phyloP scores from a whole-genome alignment of 352 stramenopile genomes.

The Phytophthora ohioensis region DNA sequence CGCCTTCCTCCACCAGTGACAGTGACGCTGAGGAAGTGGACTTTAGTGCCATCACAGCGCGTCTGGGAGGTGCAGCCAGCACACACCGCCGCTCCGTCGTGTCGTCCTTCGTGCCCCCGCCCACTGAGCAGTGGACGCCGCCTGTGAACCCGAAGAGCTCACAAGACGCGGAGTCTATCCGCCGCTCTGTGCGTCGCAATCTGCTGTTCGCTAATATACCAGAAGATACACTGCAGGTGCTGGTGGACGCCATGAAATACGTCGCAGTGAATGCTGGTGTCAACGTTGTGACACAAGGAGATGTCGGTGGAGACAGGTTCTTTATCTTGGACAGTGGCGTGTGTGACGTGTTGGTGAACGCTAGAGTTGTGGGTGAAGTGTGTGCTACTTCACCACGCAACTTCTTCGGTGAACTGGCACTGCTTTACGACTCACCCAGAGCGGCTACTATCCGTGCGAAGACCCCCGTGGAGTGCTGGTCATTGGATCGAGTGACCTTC shows the following conservation, averaged over 20 bases:
- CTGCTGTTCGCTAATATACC: conserved; percentile 75
- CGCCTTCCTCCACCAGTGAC: conserved; percentile 32
- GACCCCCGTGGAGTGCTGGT: conserved; percentile 87
- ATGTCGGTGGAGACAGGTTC: conserved; percentile 86
- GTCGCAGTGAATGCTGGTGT: conserved; percentile 47
- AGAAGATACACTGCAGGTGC: conserved; percentile 69
- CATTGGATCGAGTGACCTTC: conserved; percentile 82
- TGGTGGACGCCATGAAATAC: conserved; percentile 82
- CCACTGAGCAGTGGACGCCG: conserved; percentile 59
- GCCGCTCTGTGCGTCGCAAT: conserved; percentile 65
- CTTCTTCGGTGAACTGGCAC: conserved; percentile 94
- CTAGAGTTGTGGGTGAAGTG: conserved; percentile 64
- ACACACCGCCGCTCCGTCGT: conserved; percentile 64
- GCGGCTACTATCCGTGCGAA: conserved; percentile 84
- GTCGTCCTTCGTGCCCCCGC: conserved; percentile 60
- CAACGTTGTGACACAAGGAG: conserved; percentile 78
- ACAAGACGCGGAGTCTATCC: conserved; percentile 62
- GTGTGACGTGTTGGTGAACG: conserved; percentile 77
- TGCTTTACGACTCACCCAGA: conserved; percentile 93
- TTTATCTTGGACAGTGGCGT: conserved; percentile 92
- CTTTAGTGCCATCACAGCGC: conserved; percentile 48
- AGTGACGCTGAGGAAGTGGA: conserved; percentile 52
- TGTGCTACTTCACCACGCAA: conserved; percentile 65
- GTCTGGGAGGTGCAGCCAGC: conserved; percentile 44
- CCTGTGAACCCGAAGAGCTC: conserved; percentile 61